Evolutionary conservation across 202 grass and related monocot species (phyloP).

Genomic region (Brachypodium distachyon): DNA sequence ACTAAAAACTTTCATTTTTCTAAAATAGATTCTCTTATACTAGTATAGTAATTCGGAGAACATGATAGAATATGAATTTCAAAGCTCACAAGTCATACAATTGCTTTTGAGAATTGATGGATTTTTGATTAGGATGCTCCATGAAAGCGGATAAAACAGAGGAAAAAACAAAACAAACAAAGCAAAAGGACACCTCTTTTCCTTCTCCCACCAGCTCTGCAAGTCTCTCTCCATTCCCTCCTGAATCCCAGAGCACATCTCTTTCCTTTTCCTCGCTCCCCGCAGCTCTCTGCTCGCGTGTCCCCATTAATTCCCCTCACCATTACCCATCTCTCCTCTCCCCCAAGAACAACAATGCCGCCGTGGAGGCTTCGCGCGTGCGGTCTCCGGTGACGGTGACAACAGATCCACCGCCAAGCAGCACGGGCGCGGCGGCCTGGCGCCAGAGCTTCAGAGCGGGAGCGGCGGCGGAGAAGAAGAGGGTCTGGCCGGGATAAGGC

Average conservation of each 20-base stretch:
- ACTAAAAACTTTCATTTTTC: too few species aligned
- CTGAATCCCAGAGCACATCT: background rate
- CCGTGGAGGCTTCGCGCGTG: slow-evolving; percentile 20
- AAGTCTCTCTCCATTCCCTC: background rate
- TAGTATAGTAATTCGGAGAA: too few species aligned
- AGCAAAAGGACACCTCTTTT: slow-evolving; percentile 5
- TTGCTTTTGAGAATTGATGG: too few species aligned
- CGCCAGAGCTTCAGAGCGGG: background rate
- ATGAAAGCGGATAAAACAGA: background rate
- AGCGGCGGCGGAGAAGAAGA: background rate
- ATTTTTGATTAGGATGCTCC: background rate
- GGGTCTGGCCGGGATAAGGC: slow-evolving; percentile 4
- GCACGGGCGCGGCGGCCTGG: background rate
- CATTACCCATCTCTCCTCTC: background rate
- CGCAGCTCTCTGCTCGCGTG: slow-evolving; percentile 19
- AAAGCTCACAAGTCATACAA: too few species aligned
- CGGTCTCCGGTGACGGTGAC: slow-evolving; percentile 11
- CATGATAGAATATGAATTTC: too few species aligned
- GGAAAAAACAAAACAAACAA: too few species aligned
- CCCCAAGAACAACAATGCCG: slow-evolving; percentile 27
- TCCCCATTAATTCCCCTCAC: slow-evolving; percentile 14
- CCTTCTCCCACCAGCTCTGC: background rate
- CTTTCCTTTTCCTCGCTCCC: slow-evolving; percentile 35
- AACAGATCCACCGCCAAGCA: slow-evolving; percentile 25
- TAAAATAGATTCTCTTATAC: too few species aligned